Conservation (phyloP, 768 basidiomycete species). For the Dentipellis fragilis region DNA sequence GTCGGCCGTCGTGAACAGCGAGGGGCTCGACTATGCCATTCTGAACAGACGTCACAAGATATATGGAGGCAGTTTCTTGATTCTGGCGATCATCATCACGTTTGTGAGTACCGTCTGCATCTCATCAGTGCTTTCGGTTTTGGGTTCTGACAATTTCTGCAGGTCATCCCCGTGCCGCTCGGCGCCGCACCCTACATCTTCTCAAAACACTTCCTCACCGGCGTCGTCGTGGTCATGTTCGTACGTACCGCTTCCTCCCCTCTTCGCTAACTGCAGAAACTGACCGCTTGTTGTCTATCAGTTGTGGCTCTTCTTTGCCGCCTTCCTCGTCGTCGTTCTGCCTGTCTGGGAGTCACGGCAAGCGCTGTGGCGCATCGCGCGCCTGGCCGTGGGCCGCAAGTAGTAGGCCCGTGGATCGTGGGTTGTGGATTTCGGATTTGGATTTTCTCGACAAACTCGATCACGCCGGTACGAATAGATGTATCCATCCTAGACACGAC, state of each 20-base stretch:
- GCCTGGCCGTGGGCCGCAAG: background rate
- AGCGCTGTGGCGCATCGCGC: constrained; percentile 4
- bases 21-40: background rate
- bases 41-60: background rate
- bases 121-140: background rate
- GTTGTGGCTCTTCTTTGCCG: constrained; percentile 6
- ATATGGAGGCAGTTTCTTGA: background rate
- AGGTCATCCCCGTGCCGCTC: constrained; percentile 6
- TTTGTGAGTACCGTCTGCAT: background rate
- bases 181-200: constrained; percentile 4
- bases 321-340: constrained; percentile 3
- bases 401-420: background rate
- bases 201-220: constrained; percentile 4
- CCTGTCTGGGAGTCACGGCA: constrained; percentile 1
- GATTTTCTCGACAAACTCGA: too few species aligned
- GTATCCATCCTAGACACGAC: too few species aligned
- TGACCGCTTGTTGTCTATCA: background rate
- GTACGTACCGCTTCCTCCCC: constrained; percentile 9
- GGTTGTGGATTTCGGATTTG: too few species aligned
- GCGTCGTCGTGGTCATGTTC: constrained; percentile 2
- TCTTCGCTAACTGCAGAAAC: constrained; percentile 4
- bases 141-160: background rate
- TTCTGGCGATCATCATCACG: background rate
- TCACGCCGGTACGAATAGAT: too few species aligned
- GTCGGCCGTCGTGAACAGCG: background rate